phyloP scores from a whole-genome alignment of 192 early-diverging fungal species.

The Podila minutissima region DNA sequence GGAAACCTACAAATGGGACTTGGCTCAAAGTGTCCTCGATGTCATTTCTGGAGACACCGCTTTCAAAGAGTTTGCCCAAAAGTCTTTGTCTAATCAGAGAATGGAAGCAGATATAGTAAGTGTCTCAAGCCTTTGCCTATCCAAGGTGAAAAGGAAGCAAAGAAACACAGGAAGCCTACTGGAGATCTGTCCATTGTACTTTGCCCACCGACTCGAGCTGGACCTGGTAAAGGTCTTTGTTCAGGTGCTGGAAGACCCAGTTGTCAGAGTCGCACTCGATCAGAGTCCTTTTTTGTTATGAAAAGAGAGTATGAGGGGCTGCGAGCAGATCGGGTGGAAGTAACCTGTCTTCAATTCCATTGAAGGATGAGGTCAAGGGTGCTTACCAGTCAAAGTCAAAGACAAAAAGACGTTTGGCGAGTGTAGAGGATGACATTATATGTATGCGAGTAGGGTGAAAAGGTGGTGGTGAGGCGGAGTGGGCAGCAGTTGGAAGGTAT shows the following conservation, averaged over 20 bases:
- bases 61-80: not conserved
- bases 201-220: slow-evolving; percentile 15
- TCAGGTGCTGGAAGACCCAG: slow-evolving; percentile 56
- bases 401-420: slow-evolving; percentile 56
- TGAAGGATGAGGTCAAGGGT: not conserved
- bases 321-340: not conserved
- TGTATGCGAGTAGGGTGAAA: not conserved
- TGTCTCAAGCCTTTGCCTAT: not conserved
- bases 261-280: slow-evolving; percentile 70
- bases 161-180: slow-evolving; percentile 44
- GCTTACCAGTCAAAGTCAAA: slow-evolving; percentile 78
- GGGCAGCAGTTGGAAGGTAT: not conserved
- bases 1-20: not conserved
- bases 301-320: not conserved
- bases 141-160: not conserved
- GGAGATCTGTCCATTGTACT: slow-evolving; percentile 74
- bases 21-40: not conserved
- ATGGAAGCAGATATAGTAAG: not conserved
- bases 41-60: not conserved
- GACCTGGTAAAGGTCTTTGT: slow-evolving; percentile 42
- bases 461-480: not conserved
- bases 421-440: slow-evolving; percentile 25
- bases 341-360: no score
- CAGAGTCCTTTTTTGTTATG: slow-evolving; percentile 58
- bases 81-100: not conserved